A percentile compares a stretch with the other conserved stretches of the same genome.
These are phyloP conservation scores for Sclerotinia subarctica DNA, from an alignment of 2,329 filamentous ascomycete species.

Conservation along the genomic window DNA sequence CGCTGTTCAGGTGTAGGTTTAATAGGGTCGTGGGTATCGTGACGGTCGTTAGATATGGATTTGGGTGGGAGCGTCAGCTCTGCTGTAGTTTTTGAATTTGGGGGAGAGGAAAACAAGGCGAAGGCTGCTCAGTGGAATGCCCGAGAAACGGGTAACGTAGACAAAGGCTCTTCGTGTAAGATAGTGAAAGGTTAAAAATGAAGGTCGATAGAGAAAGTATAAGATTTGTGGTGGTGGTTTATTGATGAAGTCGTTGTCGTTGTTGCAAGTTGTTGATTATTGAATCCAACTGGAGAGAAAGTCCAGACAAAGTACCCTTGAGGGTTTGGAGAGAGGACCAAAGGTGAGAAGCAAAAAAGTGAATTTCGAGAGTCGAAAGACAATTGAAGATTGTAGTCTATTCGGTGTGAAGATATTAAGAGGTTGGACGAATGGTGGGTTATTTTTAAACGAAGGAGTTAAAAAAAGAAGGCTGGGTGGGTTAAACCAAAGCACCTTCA, in stretches of 20 bases:
- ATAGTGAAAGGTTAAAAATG: background rate
- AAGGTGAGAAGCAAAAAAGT: slow-evolving; percentile 1
- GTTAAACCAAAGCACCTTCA: slow-evolving; percentile 6
- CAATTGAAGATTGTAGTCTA: background rate
- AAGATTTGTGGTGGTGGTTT: slow-evolving; percentile 21
- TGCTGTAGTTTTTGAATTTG: slow-evolving; percentile 25
- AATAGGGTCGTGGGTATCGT: slow-evolving; percentile 38
- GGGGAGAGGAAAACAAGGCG: slow-evolving; percentile 35
- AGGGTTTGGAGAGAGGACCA: too few species aligned
- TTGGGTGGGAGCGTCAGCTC: slow-evolving; percentile 37
- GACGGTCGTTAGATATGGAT: slow-evolving; percentile 37
- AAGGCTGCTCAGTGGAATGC: slow-evolving; percentile 25
- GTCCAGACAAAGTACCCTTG: background rate
- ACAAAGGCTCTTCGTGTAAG: background rate
- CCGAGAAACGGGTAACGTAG: slow-evolving; percentile 21
- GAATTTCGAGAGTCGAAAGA: slow-evolving; percentile 12
- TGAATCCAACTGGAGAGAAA: background rate
- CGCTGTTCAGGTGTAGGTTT: slow-evolving; percentile 34
- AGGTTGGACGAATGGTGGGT: slow-evolving; percentile 15
- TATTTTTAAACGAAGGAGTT: slow-evolving; percentile 15
- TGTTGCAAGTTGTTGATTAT: background rate
- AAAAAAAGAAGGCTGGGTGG: slow-evolving; percentile 15
- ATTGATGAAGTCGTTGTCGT: background rate
- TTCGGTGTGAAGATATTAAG: slow-evolving; percentile 16
- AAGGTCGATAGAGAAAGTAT: background rate